Conservation (phyloP, 1,284 basidiomycete genomes). For the Neolentinus lepideus region DNA sequence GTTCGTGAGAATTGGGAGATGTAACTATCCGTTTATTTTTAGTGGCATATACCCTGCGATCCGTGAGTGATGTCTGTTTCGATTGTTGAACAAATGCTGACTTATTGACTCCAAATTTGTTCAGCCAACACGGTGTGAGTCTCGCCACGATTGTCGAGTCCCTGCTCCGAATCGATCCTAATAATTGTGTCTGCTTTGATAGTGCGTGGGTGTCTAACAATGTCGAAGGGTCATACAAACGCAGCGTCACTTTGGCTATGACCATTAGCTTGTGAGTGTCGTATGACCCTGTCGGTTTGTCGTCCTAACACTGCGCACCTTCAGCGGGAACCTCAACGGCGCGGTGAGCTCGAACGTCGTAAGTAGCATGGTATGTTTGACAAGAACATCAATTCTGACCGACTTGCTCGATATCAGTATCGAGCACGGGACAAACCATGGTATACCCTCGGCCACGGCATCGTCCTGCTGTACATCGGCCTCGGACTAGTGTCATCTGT, state of each 20-base stretch:
- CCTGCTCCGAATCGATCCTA: not conserved
- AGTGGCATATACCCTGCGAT: conserved; percentile 71
- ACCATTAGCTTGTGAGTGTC: conserved; percentile 26
- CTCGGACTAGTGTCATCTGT: conserved; percentile 36
- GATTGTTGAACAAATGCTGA: not conserved
- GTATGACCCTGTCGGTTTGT: not conserved
- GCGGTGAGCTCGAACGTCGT: conserved; percentile 40
- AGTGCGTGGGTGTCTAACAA: conserved; percentile 70
- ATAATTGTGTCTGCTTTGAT: conserved; percentile 6
- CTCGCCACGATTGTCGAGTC: not conserved
- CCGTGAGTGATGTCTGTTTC: conserved; percentile 31
- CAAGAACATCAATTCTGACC: not conserved
- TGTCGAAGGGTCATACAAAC: conserved; percentile 50
- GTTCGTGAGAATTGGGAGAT: not conserved
- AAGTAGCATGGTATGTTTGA: conserved; percentile 10
- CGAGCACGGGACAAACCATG: conserved; percentile 27
- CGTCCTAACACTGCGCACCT: conserved; percentile 10
- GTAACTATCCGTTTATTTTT: not conserved
- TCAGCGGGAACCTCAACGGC: conserved; percentile 37
- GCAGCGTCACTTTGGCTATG: conserved; percentile 34
- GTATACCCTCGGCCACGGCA: conserved; percentile 43
- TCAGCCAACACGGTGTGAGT: conserved; percentile 58
- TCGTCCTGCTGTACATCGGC: conserved; percentile 41
- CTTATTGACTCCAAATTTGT: not conserved
- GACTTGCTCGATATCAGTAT: conserved; percentile 7